Percentiles rank a stretch among this genome's conserved stretches.
Evolutionary conservation across 305 asterid species (phyloP).

Genomic region (Fraxinus floribunda): DNA sequence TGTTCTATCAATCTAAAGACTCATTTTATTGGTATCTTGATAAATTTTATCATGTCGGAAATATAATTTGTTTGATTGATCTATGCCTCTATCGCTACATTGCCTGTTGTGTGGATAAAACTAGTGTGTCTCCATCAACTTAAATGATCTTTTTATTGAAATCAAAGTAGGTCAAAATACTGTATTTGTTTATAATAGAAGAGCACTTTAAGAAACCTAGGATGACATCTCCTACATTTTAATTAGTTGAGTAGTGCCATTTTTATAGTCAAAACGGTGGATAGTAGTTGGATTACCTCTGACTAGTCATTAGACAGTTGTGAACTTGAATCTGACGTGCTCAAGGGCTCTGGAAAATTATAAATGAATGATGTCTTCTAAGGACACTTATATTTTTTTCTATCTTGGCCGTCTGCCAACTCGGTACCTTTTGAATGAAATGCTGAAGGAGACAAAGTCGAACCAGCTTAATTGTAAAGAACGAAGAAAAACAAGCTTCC

Average conservation of each 20-base stretch:
- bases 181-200: background rate
- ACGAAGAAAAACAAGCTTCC: background rate
- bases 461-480: background rate
- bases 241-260: background rate
- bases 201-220: background rate
- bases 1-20: background rate
- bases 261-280: background rate
- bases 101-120: background rate
- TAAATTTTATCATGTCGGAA: background rate
- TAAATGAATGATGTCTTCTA: background rate
- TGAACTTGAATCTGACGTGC: background rate
- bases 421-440: background rate
- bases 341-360: background rate
- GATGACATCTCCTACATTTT: constrained; percentile 1
- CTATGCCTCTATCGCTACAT: background rate
- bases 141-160: background rate
- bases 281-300: background rate
- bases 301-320: background rate
- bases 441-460: background rate
- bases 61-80: constrained; percentile 1
- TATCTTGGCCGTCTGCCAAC: background rate
- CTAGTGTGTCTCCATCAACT: background rate
- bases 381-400: background rate
- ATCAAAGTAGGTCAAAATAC: background rate
- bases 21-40: background rate